Percentiles rank a stretch among this genome's conserved stretches.
phyloP scores from a whole-genome alignment of 495 filamentous ascomycete genomes.

The Podospora fimiseda region DNA sequence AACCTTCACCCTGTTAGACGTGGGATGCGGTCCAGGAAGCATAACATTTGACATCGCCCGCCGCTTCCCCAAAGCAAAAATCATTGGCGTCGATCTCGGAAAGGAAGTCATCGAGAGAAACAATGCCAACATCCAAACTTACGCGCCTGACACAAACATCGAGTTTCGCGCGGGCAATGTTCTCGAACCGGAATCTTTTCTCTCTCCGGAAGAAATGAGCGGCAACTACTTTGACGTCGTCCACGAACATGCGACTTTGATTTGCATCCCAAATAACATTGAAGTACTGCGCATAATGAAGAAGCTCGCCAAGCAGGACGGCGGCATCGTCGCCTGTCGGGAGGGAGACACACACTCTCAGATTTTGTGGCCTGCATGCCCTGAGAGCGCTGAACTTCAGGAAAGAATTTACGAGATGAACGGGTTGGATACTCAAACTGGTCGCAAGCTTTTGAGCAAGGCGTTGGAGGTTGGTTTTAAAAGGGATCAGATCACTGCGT shows the following conservation, averaged over 20 bases:
- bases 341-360: constrained; percentile 11
- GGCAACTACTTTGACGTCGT: constrained; percentile 10
- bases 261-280: constrained; percentile 14
- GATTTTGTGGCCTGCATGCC: constrained; percentile 7
- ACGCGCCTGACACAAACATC: not conserved
- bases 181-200: not conserved
- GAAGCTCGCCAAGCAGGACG: constrained; percentile 5
- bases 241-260: constrained; percentile 10
- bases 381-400: constrained; percentile 9
- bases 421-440: constrained; percentile 10
- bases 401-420: constrained; percentile 11
- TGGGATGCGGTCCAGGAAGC: constrained; percentile 11
- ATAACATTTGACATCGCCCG: constrained; percentile 10
- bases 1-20: constrained; percentile 7
- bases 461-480: constrained; percentile 6
- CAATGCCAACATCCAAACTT: constrained; percentile 5
- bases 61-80: constrained; percentile 9
- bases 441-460: constrained; percentile 8
- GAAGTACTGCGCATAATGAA: constrained; percentile 11
- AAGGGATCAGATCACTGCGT: constrained; percentile 11
- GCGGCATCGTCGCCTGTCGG: constrained; percentile 12
- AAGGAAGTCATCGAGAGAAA: constrained; percentile 5
- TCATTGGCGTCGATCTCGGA: constrained; percentile 7
- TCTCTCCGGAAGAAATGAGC: not conserved
- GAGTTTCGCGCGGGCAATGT: not conserved